phyloP scores from a whole-genome alignment of 2,329 filamentous ascomycete genomes.

The Bipolaris sorokiniana region DNA sequence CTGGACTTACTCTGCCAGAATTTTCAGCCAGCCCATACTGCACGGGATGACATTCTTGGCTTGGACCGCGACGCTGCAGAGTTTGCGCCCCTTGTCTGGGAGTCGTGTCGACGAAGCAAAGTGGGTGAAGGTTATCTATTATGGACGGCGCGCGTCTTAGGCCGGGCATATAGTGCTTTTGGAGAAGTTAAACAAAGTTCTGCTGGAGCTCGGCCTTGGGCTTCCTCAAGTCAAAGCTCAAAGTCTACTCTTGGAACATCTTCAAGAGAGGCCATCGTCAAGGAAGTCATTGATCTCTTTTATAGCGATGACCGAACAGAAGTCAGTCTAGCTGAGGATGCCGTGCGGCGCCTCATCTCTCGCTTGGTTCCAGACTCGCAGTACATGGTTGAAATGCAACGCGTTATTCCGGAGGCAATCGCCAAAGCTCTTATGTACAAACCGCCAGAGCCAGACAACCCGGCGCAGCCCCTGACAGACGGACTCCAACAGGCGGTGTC shows the following conservation, averaged over 20 bases:
- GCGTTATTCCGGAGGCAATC: constrained; percentile 40
- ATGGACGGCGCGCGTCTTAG: constrained; percentile 86
- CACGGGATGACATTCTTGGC: constrained; percentile 70
- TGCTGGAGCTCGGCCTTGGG: constrained; percentile 36
- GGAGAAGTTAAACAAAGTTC: constrained; percentile 64
- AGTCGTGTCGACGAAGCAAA: constrained; percentile 70
- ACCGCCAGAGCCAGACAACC: constrained; percentile 21
- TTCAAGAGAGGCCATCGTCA: constrained; percentile 46
- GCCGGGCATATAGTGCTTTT: constrained; percentile 72
- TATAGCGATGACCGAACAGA: constrained; percentile 49
- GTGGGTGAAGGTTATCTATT: constrained; percentile 73
- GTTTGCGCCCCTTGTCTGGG: constrained; percentile 74
- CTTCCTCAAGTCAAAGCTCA: constrained; percentile 19
- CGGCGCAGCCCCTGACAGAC: constrained; percentile 10
- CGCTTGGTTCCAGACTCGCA: constrained; percentile 28
- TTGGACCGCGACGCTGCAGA: constrained; percentile 67
- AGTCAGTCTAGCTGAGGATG: constrained; percentile 55
- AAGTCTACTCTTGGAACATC: constrained; percentile 36
- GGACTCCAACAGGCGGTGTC: constrained; percentile 27
- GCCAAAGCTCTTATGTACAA: constrained; percentile 35
- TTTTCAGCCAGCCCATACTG: constrained; percentile 68
- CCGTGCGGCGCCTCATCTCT: constrained; percentile 41
- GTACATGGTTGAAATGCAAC: constrained; percentile 39
- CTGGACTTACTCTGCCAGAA: constrained; percentile 75
- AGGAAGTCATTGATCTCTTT: constrained; percentile 46